These are phyloP conservation scores for Lippia alba DNA, from an alignment of 305 asterid genomes.

Conservation along the genomic window DNA sequence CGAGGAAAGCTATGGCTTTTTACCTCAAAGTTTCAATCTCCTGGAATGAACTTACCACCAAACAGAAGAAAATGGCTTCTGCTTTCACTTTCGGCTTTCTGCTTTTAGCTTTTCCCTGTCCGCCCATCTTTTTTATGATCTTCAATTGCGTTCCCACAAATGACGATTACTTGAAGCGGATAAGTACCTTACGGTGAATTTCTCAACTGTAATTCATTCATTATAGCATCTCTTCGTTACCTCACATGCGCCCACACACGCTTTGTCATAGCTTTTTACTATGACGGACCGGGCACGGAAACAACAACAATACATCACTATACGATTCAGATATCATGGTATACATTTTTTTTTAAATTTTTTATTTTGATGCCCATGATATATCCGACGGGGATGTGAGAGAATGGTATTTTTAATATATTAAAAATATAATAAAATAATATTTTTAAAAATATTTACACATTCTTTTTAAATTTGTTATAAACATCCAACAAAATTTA, in stretches of 20 bases:
- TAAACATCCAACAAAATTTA: too few species aligned
- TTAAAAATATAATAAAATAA: too few species aligned
- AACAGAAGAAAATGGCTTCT: constrained; percentile 12
- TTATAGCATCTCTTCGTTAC: background rate
- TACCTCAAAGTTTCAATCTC: constrained; percentile 5
- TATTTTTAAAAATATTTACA: too few species aligned
- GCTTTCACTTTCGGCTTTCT: constrained; percentile 2
- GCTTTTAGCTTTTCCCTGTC: background rate
- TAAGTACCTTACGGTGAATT: background rate
- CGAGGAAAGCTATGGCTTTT: background rate
- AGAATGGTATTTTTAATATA: too few species aligned
- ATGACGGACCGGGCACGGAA: too few species aligned
- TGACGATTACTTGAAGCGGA: background rate
- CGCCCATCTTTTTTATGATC: background rate
- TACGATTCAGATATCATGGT: too few species aligned
- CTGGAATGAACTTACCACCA: background rate
- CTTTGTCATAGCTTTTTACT: too few species aligned
- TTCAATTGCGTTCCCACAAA: background rate
- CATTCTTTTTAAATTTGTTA: too few species aligned
- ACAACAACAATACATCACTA: too few species aligned
- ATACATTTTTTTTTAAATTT: too few species aligned
- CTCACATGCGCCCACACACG: background rate
- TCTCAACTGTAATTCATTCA: background rate
- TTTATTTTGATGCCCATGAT: too few species aligned
- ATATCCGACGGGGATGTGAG: too few species aligned